Evolutionary conservation across 1,139 yeast species (phyloP), one percentile per base, ranked within the genome.

Genomic region (Waltiozyma sp.): DNA sequence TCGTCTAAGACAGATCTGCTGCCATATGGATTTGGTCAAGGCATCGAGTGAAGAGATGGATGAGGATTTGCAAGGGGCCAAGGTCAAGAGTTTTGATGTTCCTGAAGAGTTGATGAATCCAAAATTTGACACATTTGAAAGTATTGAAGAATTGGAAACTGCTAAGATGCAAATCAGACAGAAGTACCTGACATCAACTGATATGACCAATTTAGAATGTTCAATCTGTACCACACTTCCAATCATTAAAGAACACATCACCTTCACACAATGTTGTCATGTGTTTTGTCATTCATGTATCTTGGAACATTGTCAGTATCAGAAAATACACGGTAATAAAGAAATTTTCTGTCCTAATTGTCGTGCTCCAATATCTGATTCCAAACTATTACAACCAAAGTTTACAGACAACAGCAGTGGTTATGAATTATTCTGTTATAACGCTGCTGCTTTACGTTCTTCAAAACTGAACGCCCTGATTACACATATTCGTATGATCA

Each of bases 1-100:
- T 48, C 69, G 97, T 44, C 67, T 91, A 38, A 70, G 97, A 44
- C 97, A 91, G 59, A 76, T 84, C 0, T 91, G 97, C 58, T 87
- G 96, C 57, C 96, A 91, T 58, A 73, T 83, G 52, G 58, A 47
- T 39, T 43, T 49, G 52, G 53, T 52, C 13, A 44, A 38, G 19
- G 48, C 49, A 19, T 54, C 52, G 2, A 39, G 47, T 19, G 57
- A 55, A 46, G 57, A 55, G 40, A 48, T 54, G 50, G 69, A 60
- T 47, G 71, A 64, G 36, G 69, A 65, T 43, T 64, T 74, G 38
- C 54, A 39, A 15, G 16, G 16, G 13, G 18, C n/a, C 5, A 41
- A 58, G 59, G 28, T 67, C 51, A 59, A 43, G 49, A 49, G 37
- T 2, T 14, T 42, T 18, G 34, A 65, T 59, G 62, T 70, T 54